Percentiles rank a stretch among this genome's conserved stretches.
These are phyloP conservation scores for Umbelopsis isabellina DNA, from an alignment of 192 early-diverging fungal species.

Conservation along the genomic window DNA sequence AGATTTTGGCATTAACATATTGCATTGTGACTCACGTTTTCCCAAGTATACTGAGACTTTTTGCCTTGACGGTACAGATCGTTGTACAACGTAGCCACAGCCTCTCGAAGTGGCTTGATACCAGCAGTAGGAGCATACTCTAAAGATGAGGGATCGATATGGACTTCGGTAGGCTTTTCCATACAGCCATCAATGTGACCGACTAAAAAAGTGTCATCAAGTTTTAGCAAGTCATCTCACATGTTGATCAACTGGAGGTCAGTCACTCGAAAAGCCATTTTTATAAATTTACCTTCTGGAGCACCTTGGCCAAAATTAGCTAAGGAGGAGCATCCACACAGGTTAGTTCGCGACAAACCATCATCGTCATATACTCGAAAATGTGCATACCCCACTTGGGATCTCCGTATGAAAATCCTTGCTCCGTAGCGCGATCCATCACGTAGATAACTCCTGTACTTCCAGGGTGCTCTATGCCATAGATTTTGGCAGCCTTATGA, in stretches of 20 bases:
- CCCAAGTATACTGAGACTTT: slow-evolving; percentile 49
- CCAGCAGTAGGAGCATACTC: slow-evolving; percentile 55
- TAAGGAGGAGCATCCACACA: not conserved
- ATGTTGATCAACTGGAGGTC: not conserved
- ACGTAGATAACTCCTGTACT: slow-evolving; percentile 59
- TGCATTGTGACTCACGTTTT: slow-evolving; percentile 40
- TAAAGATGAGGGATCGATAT: slow-evolving; percentile 21
- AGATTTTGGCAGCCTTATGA: slow-evolving; percentile 25
- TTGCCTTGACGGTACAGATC: slow-evolving; percentile 48
- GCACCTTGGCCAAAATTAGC: slow-evolving; percentile 53
- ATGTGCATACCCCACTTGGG: slow-evolving; percentile 38
- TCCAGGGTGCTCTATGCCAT: slow-evolving; percentile 48
- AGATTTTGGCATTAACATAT: not conserved
- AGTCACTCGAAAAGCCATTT: not conserved
- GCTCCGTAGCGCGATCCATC: slow-evolving; percentile 53
- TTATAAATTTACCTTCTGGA: slow-evolving; percentile 45
- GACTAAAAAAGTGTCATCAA: slow-evolving; percentile 21
- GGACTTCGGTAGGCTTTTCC: slow-evolving; percentile 33
- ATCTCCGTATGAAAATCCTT: slow-evolving; percentile 45
- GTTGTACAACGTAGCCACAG: slow-evolving; percentile 57
- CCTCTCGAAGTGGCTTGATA: slow-evolving; percentile 43
- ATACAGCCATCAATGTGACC: slow-evolving; percentile 45
- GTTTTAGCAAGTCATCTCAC: not conserved
- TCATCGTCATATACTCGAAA: not conserved
- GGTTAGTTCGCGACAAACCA: not conserved